Base-by-base conservation (phyloP, 2,329 filamentous ascomycete genomes). In the Delphinella strobiligena region DNA sequence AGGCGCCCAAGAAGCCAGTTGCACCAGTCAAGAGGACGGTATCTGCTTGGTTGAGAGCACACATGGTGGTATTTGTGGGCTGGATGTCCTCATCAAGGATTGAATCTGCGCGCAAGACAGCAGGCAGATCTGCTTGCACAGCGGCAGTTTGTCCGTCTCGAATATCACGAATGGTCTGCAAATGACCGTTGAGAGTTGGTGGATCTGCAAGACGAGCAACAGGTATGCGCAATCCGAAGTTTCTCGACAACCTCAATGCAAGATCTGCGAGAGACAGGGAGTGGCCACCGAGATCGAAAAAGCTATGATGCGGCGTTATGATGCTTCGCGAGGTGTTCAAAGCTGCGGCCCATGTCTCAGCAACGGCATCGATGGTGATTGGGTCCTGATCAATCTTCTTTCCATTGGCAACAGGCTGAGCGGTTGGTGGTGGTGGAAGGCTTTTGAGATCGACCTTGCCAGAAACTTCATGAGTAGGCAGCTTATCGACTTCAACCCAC, bases 251-350 rank as follows among this genome's bases (percentile, higher is more conserved):
- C 24, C 76, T 74, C 18, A 76, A 77, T n/a, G 82, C 76, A 18
- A 89, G 68, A 44, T 86, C 80, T 0, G 83, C 83, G n/a, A 89
- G 71, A 2, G 77, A 76, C 38, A 89, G 62, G 0, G 82, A 87
- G 58, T 89, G 83, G 0, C 83, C 83, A 27, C 83, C 83, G 2
- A 89, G 64, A 44, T 88, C 83, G 54, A 88, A 89, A 59, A 89
- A 89, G 55, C 78, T 80, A 55, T 85, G 78, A 45, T 83, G 77
- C 2, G 72, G 53, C 38, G 79, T 81, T 17, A 88, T 73, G 15
- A 72, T 66, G 31, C 61, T 69, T 8, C 67, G 62, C 0, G 80
- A 71, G n/a, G 80, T 71, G 45, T 79, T 77, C 11, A 89, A 67
- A 18, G 78, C 74, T 2, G 74, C 67, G 2, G 82, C 79, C 83